Evolutionary conservation across 169 alveolate species (phyloP), one percentile per base, ranked within the genome.

Genomic region (Eimeria acervulina): DNA sequence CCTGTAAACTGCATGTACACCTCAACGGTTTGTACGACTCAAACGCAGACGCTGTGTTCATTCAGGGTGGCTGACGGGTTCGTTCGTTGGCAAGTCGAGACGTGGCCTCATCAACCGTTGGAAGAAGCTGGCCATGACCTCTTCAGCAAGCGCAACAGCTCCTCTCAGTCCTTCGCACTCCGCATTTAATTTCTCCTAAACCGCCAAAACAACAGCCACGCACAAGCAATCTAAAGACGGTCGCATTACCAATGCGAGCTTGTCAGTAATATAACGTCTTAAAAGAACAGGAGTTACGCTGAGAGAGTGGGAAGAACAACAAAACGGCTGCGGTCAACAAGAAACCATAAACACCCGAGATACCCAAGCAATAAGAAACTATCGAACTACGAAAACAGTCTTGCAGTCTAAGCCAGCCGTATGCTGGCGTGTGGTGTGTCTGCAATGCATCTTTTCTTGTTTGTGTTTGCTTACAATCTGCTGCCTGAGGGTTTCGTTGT

Each of bases 81-180:
- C 66, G 88, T 59, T 74, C 6, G 36, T 15, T 7, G 88, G 88
- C 74, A 52, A 1, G 28, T 10, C 72, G 26, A 52, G 74, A 26
- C 23, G 91, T 1, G 91, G 91, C n/a, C 91, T 51, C 72, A 52
- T 83, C 42, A 13, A 74, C 4, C 91, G 68, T 13, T 52, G 19
- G 55, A 83, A 83, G 72, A 83, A 83, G 17, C 12, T 19, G 12
- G 47, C 21, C 44, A 83, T 31, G 91, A 83, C 72, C 74, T 83
- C 91, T 31, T 83, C 91, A 1, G 91, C 91, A 51, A 83, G 33
- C 0, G 91, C 91, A 51, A 83, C 91, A 44, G 91, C 91, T 83
- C 91, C 91, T 10, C 91, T 42, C 31, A 83, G 52, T 1, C 74
- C 91, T 83, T 83, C 91, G 40, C 91, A 83, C 31, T 83, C 91